A percentile compares a stretch with the other conserved stretches of the same genome.
phyloP scores from a whole-genome alignment of 208 protist species.

The Novymonas esmeraldas region DNA sequence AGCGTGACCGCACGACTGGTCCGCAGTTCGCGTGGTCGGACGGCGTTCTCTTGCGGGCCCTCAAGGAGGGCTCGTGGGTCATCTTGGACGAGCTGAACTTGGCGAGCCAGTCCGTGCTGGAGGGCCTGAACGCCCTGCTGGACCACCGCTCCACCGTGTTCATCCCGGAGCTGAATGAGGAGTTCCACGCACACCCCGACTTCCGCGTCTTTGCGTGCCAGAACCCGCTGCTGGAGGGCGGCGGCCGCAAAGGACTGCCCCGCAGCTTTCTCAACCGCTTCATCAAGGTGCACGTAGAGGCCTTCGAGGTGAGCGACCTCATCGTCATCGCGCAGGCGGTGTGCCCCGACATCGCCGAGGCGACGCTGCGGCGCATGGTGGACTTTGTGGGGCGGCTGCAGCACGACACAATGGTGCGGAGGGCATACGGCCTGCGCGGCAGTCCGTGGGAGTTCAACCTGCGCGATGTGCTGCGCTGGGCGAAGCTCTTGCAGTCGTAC shows the following conservation, averaged over 20 bases:
- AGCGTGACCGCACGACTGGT: slow-evolving; percentile 32
- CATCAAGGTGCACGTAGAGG: slow-evolving; percentile 95
- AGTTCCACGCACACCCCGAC: slow-evolving; percentile 77
- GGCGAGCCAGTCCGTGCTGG: slow-evolving; percentile 99
- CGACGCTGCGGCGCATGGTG: slow-evolving; percentile 92
- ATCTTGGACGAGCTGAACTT: slow-evolving; percentile 99
- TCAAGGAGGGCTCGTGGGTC: slow-evolving; percentile 98
- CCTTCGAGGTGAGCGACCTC: slow-evolving; percentile 88
- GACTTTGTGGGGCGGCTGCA: slow-evolving; percentile 94
- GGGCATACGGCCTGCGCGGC: slow-evolving; percentile 88
- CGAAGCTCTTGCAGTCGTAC: slow-evolving; percentile 90
- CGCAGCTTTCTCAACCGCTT: slow-evolving; percentile 99
- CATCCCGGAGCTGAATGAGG: slow-evolving; percentile 92
- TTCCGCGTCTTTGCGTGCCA: slow-evolving; percentile 99
- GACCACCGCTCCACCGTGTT: slow-evolving; percentile 98
- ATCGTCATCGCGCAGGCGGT: slow-evolving; percentile 81
- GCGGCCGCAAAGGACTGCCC: slow-evolving; percentile 99
- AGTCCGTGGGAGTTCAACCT: slow-evolving; percentile 99
- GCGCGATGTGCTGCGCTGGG: slow-evolving; percentile 99
- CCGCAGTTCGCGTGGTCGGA: slow-evolving; percentile 98
- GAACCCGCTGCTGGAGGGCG: slow-evolving; percentile 98
- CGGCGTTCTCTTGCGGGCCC: slow-evolving; percentile 97
- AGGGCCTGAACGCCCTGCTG: slow-evolving; percentile 99
- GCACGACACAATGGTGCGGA: slow-evolving; percentile 86
- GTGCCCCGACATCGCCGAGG: slow-evolving; percentile 75